A percentile compares a stretch with the other conserved stretches of the same genome.
phyloP scores from a whole-genome alignment of 305 asterid species.

The Solanum hybrid region DNA sequence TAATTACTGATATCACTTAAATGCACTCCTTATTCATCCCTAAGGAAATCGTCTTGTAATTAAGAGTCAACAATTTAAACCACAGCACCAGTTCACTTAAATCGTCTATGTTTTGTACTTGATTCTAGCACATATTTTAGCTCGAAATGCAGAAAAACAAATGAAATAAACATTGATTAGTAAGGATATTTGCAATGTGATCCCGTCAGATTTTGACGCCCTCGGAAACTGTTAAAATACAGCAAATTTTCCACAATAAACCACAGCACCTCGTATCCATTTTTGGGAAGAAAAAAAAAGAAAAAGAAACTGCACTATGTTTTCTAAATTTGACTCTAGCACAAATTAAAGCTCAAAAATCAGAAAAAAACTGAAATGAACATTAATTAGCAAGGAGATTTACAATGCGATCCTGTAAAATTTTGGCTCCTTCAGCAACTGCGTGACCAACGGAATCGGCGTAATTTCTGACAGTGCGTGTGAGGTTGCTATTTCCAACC shows the following conservation, averaged over 20 bases:
- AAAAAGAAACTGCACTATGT: neutral
- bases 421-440: conserved; percentile 86
- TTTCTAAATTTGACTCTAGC: neutral
- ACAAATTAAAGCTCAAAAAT: neutral
- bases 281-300: neutral
- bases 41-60: neutral
- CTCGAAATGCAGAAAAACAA: neutral
- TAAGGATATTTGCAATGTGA: neutral
- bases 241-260: neutral
- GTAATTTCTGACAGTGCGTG: conserved; percentile 77
- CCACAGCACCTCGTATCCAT: neutral
- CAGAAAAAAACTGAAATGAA: neutral
- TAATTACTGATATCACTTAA: neutral
- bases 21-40: neutral
- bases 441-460: conserved; percentile 96
- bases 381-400: conserved; percentile 1
- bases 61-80: neutral
- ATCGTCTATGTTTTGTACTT: neutral
- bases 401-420: conserved; percentile 88
- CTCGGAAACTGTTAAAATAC: neutral
- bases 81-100: neutral
- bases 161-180: neutral
- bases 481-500: conserved; percentile 89
- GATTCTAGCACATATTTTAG: neutral
- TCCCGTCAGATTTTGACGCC: neutral